Conservation (phyloP, 2,329 filamentous ascomycete genomes). For the Monosporascus ibericus region DNA sequence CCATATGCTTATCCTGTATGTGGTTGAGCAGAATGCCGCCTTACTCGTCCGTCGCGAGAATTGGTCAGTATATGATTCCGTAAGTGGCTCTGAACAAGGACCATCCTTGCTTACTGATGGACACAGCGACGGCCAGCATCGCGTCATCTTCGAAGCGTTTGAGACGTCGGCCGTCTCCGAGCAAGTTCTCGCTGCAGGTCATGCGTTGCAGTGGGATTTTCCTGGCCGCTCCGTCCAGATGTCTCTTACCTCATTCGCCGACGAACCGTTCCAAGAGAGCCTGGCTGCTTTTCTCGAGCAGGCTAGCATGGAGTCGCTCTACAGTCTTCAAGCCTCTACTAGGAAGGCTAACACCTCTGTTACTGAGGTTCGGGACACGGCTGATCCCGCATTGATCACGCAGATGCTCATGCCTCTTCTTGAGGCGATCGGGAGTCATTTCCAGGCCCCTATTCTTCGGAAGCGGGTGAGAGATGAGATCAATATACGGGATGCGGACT, state of each 20-base stretch:
- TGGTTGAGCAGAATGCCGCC: slow-evolving; percentile 21
- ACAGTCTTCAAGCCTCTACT: slow-evolving; percentile 44
- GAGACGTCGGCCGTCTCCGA: slow-evolving; percentile 46
- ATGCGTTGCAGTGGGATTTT: slow-evolving; percentile 49
- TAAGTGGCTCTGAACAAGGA: too few species aligned
- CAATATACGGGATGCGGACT: slow-evolving; percentile 35
- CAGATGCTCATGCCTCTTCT: slow-evolving; percentile 56
- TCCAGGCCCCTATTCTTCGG: slow-evolving; percentile 31
- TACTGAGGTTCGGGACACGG: slow-evolving; percentile 52
- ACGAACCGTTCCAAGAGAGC: slow-evolving; percentile 37
- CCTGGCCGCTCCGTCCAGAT: slow-evolving; percentile 44
- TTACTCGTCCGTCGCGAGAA: slow-evolving; percentile 15
- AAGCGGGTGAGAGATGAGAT: slow-evolving; percentile 63
- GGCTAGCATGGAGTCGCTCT: slow-evolving; percentile 46
- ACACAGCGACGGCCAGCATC: slow-evolving; percentile 12
- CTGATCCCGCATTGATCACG: slow-evolving; percentile 50
- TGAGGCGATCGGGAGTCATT: slow-evolving; percentile 41
- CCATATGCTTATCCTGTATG: slow-evolving; percentile 15
- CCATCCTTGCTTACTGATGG: background rate
- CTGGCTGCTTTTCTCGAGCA: slow-evolving; percentile 50
- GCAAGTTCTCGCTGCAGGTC: slow-evolving; percentile 39
- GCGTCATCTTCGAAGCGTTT: slow-evolving; percentile 49
- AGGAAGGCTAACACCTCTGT: slow-evolving; percentile 44
- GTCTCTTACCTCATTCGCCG: slow-evolving; percentile 27
- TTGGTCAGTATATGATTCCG: slow-evolving; percentile 8